Percentiles rank a stretch among this genome's conserved stretches.
Evolutionary conservation across 2,329 filamentous ascomycete genomes (phyloP).

Genomic region (Pseudogymnoascus sp.): DNA sequence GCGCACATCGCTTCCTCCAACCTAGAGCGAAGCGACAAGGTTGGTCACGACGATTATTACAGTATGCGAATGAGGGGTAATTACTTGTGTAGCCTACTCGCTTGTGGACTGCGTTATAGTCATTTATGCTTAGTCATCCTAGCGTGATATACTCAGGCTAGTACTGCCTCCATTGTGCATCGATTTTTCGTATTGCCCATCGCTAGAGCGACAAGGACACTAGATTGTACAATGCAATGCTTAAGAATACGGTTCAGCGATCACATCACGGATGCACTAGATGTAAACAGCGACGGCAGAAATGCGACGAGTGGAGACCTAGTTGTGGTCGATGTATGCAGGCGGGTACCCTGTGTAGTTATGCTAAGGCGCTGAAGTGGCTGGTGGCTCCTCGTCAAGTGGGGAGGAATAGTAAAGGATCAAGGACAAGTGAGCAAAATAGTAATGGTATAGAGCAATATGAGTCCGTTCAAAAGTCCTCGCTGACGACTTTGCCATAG

Average conservation of each 20-base stretch:
- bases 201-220: neutral
- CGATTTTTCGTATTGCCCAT: no score
- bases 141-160: no score
- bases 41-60: no score
- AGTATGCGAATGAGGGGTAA: no score
- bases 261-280: slow-evolving; percentile 36
- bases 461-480: neutral
- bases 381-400: slow-evolving; percentile 34
- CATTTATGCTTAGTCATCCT: no score
- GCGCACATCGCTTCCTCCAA: no score
- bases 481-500: neutral
- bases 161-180: no score
- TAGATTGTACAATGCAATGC: neutral
- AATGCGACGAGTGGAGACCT: slow-evolving; percentile 37
- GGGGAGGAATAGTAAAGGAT: slow-evolving; percentile 31
- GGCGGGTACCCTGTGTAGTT: slow-evolving; percentile 32
- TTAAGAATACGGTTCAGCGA: slow-evolving; percentile 18
- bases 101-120: no score
- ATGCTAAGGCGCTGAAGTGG: slow-evolving; percentile 36
- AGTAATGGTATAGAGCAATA: slow-evolving; percentile 21
- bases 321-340: slow-evolving; percentile 31
- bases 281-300: slow-evolving; percentile 36
- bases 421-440: slow-evolving; percentile 31
- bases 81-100: no score
- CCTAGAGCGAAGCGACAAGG: no score